Evolutionary conservation across 768 basidiomycete species (phyloP), one percentile per base, ranked within the genome.

Genomic region (Lactarius sp.): DNA sequence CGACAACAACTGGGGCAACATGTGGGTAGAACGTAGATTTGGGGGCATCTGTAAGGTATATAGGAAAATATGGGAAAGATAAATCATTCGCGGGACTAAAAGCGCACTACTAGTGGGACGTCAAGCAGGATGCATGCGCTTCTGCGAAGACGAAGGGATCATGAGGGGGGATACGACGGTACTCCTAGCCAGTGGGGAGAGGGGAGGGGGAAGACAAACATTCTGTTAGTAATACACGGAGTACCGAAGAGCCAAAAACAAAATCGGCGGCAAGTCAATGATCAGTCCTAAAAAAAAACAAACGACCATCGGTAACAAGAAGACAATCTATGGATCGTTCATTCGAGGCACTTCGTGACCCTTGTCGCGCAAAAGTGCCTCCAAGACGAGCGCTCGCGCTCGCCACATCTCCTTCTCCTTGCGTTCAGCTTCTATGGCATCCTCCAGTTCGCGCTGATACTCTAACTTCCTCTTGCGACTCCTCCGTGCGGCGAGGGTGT

Each of bases 401-500:
- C 79, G 83, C 87, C 85, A 88, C 69, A 79, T 71, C 72, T 88
- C 85, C 68, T 79, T 77, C 71, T 90, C 87, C 62, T 72, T 73
- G 59, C 79, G 81, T 69, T 85, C 75, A 36, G 70, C 75, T 62
- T 83, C 81, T 53, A 85, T 74, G 7, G 69, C 76, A 22, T 82
- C 77, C 75, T 92, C 86, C 54, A 94, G 76, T 60, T 82, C 79
- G 59, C 82, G 79, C 68, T 87, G 81, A 66, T 92, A 83, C 71
- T 83, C 81, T 46, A 85, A 73, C 78, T 91, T 93, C 61, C 89
- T 81, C 77, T 82, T 83, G 20, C 93, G 81, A 70, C 85, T 88
- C 36, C 88, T 82, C 2, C 93, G 83, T 6, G 94, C 94, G 0
- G 93, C 92, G 5, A 93, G 74, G 2, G 93, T 94, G 69, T 96